Percentiles rank a stretch among this genome's conserved stretches.
phyloP scores from a whole-genome alignment of 495 filamentous ascomycete genomes.

The Penicillium goetzii region DNA sequence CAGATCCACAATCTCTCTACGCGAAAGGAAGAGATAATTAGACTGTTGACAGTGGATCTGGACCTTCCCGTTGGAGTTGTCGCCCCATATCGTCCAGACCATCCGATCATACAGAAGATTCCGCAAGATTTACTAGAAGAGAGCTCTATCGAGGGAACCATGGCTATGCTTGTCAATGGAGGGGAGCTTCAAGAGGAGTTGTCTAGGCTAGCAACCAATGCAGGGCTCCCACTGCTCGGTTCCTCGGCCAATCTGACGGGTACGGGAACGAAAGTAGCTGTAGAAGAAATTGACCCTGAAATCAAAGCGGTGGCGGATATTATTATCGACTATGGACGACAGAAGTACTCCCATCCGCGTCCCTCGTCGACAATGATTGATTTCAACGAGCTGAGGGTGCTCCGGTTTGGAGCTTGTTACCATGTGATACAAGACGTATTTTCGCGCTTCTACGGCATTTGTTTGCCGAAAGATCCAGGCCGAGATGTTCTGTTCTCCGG shows the following conservation, averaged over 20 bases:
- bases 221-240: conserved; percentile 25
- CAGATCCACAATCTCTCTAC: conserved; percentile 23
- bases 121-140: conserved; percentile 5
- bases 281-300: conserved; percentile 39
- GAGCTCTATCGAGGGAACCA: conserved; percentile 25
- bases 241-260: conserved; percentile 37
- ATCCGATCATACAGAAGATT: conserved; percentile 24
- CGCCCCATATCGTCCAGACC: conserved; percentile 24
- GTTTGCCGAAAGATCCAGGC: conserved; percentile 31
- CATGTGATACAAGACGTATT: conserved; percentile 37
- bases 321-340: conserved; percentile 36
- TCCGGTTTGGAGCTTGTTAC: conserved; percentile 40
- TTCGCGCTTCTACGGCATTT: conserved; percentile 26
- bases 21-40: conserved; percentile 21
- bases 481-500: conserved; percentile 22
- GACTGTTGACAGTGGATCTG: conserved; percentile 24
- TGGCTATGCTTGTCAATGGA: conserved; percentile 36
- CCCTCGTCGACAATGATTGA: conserved; percentile 40
- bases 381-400: conserved; percentile 29
- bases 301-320: conserved; percentile 31
- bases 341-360: conserved; percentile 29
- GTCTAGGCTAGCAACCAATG: conserved; percentile 22
- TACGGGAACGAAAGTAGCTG: conserved; percentile 30
- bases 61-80: conserved; percentile 32
- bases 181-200: conserved; percentile 32